Conservation (phyloP, 352 stramenopile species). For the Pythium periplocum region DNA sequence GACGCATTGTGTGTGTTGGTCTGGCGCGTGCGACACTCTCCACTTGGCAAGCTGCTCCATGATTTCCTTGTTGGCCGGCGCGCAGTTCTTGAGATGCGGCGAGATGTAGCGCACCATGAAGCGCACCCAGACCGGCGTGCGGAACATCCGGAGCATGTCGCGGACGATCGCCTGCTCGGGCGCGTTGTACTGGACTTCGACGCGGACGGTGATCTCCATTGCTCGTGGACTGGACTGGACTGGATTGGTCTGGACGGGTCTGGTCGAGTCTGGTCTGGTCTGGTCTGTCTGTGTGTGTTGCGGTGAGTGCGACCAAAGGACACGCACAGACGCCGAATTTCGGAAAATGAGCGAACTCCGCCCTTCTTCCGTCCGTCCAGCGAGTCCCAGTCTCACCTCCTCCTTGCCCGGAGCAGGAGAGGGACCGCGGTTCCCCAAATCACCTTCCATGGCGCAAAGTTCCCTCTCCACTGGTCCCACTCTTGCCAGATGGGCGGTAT, state of each 20-base stretch:
- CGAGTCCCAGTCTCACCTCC: too few species aligned
- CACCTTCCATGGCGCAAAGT: too few species aligned
- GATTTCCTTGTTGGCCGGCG: slow-evolving; percentile 64
- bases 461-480: too few species aligned
- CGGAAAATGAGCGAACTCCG: too few species aligned
- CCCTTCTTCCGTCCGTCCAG: too few species aligned
- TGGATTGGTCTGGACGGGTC: background rate
- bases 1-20: slow-evolving; percentile 58
- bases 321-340: too few species aligned
- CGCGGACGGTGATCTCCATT: slow-evolving; percentile 78
- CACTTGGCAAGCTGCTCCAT: slow-evolving; percentile 39
- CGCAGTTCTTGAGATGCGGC: slow-evolving; percentile 77
- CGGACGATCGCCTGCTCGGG: slow-evolving; percentile 51
- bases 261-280: background rate
- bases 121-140: slow-evolving; percentile 71
- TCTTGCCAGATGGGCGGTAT: too few species aligned
- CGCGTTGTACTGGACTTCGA: slow-evolving; percentile 77
- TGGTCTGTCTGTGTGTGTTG: background rate
- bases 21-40: slow-evolving; percentile 2
- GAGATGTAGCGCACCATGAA: slow-evolving; percentile 87
- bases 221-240: background rate
- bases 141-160: slow-evolving; percentile 80
- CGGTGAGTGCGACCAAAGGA: too few species aligned
- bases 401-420: too few species aligned
- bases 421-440: too few species aligned